Conservation (phyloP, 1,284 basidiomycete genomes). For the Malassezia vespertilionis region DNA sequence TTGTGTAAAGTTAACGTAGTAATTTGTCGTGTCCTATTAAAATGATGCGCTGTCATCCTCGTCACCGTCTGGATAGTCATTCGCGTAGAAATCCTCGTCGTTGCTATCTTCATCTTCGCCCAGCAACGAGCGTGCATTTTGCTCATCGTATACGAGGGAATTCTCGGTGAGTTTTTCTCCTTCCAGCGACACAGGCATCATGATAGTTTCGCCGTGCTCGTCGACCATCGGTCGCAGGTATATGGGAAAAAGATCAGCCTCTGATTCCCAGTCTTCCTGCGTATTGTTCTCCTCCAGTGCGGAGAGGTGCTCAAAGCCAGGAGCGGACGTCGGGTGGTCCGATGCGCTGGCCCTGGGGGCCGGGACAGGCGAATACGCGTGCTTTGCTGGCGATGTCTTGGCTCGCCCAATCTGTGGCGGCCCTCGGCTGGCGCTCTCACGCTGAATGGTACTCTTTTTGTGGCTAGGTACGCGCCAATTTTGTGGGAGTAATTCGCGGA, state of each 20-base stretch:
- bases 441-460: background rate
- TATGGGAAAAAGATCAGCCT: conserved; percentile 8
- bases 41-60: conserved; percentile 3
- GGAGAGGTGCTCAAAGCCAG: conserved; percentile 16
- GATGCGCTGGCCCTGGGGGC: conserved; percentile 15
- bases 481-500: conserved; percentile 27
- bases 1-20: no score
- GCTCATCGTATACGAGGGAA: conserved; percentile 20
- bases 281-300: background rate
- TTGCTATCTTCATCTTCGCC: conserved; percentile 45
- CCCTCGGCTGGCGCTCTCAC: background rate
- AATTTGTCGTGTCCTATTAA: background rate
- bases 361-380: conserved; percentile 14
- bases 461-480: conserved; percentile 14
- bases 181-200: conserved; percentile 1
- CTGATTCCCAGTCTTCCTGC: conserved; percentile 3
- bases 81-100: conserved; percentile 43
- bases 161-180: conserved; percentile 7
- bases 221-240: conserved; percentile 9
- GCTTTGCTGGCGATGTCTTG: background rate
- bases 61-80: conserved; percentile 43
- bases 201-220: background rate
- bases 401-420: conserved; percentile 22
- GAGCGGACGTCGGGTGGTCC: conserved; percentile 11
- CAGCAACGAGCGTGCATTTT: conserved; percentile 17